These are phyloP conservation scores for Chlamydomonas schloesseri DNA, from an alignment of 139 green algal genomes.

Conservation along the genomic window DNA sequence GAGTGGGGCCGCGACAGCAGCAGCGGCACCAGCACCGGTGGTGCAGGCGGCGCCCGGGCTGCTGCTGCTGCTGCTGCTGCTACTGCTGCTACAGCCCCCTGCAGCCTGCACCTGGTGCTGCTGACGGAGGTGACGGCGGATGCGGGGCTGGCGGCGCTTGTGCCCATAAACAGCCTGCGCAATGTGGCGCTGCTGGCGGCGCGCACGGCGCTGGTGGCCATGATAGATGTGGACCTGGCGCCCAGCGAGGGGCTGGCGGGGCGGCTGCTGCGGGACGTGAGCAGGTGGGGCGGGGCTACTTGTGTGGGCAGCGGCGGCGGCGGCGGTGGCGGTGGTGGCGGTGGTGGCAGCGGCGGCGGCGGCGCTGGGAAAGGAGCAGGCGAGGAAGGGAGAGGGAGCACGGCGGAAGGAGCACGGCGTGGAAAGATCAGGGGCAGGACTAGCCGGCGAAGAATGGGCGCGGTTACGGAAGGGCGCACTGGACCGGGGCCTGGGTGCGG, in stretches of 20 bases:
- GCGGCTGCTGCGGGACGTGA: neutral
- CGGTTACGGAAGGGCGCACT: too few species aligned
- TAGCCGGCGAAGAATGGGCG: too few species aligned
- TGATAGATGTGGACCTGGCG: conserved; percentile 57
- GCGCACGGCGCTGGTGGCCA: conserved; percentile 45
- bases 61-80: neutral
- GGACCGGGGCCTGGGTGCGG: too few species aligned
- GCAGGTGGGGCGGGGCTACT: too few species aligned
- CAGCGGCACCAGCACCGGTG: neutral
- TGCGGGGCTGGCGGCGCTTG: conserved; percentile 45
- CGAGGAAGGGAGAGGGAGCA: too few species aligned
- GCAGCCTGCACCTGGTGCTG: conserved; percentile 46
- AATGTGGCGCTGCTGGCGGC: conserved; percentile 56
- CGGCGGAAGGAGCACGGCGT: too few species aligned
- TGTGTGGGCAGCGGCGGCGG: too few species aligned
- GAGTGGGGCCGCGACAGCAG: neutral
- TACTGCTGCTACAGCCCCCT: neutral
- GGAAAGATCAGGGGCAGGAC: too few species aligned
- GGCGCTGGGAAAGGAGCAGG: too few species aligned
- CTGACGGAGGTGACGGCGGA: conserved; percentile 47
- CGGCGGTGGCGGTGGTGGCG: too few species aligned
- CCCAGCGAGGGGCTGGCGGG: neutral
- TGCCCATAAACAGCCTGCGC: conserved; percentile 59
- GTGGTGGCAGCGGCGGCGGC: too few species aligned
- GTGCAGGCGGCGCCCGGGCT: neutral